Evolutionary conservation across 768 basidiomycete genomes (phyloP).

Genomic region (Suillus americanus): DNA sequence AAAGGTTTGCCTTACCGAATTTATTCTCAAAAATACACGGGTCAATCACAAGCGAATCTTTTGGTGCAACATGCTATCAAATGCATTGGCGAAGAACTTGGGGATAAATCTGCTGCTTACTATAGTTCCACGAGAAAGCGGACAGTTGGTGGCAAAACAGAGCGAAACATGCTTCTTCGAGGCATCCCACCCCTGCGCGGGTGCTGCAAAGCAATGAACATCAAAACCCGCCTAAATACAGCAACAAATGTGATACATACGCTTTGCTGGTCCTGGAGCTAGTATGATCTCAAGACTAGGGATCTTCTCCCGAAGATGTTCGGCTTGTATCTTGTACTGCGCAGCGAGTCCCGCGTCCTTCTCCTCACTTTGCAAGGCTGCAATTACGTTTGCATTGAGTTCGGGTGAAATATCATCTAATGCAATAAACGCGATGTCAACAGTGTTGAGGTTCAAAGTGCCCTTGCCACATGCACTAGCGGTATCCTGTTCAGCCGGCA

Average conservation of each 20-base stretch:
- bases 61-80: background rate
- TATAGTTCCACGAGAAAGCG: background rate
- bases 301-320: background rate
- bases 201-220: background rate
- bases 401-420: background rate
- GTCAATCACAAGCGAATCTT: background rate
- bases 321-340: background rate
- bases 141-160: background rate
- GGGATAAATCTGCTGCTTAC: background rate
- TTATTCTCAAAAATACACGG: background rate
- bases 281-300: background rate
- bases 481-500: background rate
- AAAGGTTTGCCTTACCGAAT: background rate
- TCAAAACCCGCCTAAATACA: background rate
- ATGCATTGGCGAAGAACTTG: background rate
- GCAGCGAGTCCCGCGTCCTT: background rate
- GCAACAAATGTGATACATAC: background rate
- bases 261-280: background rate
- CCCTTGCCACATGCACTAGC: background rate
- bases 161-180: background rate
- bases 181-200: background rate
- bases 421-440: background rate
- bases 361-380: background rate
- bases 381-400: background rate
- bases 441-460: background rate